Base-by-base conservation (phyloP, 495 filamentous ascomycete genomes). In the Bacidia gigantensis region DNA sequence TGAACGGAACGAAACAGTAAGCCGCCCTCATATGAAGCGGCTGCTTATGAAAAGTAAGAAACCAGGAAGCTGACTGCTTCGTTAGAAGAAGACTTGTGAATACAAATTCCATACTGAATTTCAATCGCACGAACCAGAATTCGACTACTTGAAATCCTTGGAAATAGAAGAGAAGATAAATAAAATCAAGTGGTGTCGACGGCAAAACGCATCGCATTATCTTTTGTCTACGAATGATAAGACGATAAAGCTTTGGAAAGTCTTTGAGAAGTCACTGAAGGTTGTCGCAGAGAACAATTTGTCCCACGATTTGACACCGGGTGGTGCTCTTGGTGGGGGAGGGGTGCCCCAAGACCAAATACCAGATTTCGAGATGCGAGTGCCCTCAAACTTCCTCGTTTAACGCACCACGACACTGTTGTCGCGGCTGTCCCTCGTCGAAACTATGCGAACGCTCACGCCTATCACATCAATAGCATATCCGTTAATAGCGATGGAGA, bases 121-220 rank as follows among this genome's bases (percentile, higher is more conserved):
- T 56, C 92, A 98, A 75, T 98, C 92, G 50, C 92, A 98, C 69
- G 92, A 98, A 66, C 92, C 92, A 20, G 92, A 98, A 67, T 98
- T 98, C 67, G 92, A 98, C 65, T 98, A 98, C 67, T 79, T 98
- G 52, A 98, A 98, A 72, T 98, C 92, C 20, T 76, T 98, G 53
- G 92, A 98, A 72, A 98, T 98, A 59, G 92, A 98, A 77, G 92
- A 98, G 71, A 98, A 98, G 74, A 98, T 98, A 77, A 98, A 98
- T 77, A 98, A 98, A 75, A 98, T 98, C 69, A 98, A 97, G 72
- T 98, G 92, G 92, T 98, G 92, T 67, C 81, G 86, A 61, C 81
- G 92, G 69, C 89, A 95, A 67, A 98, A 98, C 75, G 85, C 92
- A 55, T 95, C 92, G 32, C 92, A 98, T 70, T 98, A 95, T 68